These are phyloP conservation scores for Colletotrichum sp. DNA, from an alignment of 2,329 filamentous ascomycete genomes.

Conservation along the genomic window DNA sequence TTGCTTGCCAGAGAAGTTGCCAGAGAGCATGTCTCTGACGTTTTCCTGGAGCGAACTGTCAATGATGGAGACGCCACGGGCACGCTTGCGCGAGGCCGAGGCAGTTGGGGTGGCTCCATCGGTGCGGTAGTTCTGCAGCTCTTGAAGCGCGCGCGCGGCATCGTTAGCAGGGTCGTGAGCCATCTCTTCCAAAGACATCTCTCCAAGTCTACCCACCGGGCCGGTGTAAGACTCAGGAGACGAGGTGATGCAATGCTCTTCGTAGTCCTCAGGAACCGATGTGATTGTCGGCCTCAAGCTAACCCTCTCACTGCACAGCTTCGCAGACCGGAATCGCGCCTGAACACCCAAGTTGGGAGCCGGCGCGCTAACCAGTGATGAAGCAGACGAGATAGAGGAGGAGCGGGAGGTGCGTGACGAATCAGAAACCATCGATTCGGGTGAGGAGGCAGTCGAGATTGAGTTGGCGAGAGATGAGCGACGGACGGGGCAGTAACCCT, in stretches of 20 bases:
- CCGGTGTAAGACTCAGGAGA: constrained; percentile 64
- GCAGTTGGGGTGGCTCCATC: constrained; percentile 43
- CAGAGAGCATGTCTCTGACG: constrained; percentile 66
- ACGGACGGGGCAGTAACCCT: constrained; percentile 53
- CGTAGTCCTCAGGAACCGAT: constrained; percentile 63
- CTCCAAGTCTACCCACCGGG: constrained; percentile 56
- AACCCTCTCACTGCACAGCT: constrained; percentile 62
- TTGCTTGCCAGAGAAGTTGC: constrained; percentile 32
- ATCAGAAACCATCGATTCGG: constrained; percentile 72
- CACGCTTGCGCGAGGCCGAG: constrained; percentile 56
- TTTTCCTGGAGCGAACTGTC: constrained; percentile 70
- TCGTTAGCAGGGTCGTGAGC: constrained; percentile 51
- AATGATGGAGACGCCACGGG: constrained; percentile 57
- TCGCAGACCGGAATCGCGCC: constrained; percentile 69
- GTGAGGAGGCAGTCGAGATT: constrained; percentile 67
- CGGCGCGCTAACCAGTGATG: constrained; percentile 66
- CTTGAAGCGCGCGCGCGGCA: constrained; percentile 64
- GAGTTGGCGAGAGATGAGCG: constrained; percentile 69
- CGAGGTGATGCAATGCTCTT: constrained; percentile 54
- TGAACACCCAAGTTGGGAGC: constrained; percentile 62
- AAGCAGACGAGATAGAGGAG: constrained; percentile 69
- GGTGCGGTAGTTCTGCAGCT: constrained; percentile 61
- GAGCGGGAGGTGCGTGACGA: constrained; percentile 66
- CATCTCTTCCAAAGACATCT: constrained; percentile 50
- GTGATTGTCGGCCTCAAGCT: constrained; percentile 58